Base-by-base conservation (phyloP, 306 rosid genomes). In the Vigna reflexopilosa region DNA sequence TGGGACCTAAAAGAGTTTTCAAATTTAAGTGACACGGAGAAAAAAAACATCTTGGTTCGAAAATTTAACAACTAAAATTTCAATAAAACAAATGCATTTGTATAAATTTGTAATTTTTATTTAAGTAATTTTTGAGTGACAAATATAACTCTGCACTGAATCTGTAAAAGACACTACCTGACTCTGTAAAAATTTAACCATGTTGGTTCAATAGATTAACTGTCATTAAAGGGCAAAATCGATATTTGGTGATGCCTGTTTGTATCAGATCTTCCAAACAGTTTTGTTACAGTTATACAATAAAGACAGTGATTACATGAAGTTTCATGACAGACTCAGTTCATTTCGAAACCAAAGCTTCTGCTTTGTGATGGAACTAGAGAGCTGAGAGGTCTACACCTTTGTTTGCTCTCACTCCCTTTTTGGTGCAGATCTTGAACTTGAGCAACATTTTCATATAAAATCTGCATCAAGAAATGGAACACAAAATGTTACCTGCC, bases 381-480 rank as follows among this genome's bases (percentile, higher is more conserved):
- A 67, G 80, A 67, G 73, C 75, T 70, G 59, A 75, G 28, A 66
- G 17, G 66, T 42, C 61, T 16, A 40, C 42, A 12, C 38, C 71
- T 75, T 66, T 59, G 5, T 16, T 65, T 4, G 32, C 71, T 74
- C 14, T 55, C 63, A 74, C 71, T 68, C 45, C 6, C 38, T 82
- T 28, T 71, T 44, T 52, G 47, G 80, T 77, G 77, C 81, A 85
- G 89, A 86, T 89, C 91, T 89, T 82, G 80, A 66, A 77, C 6
- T 66, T 59, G 52, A 22, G 4, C 77, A 70, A 40, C 77, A 26
- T 80, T 56, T 52, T 67, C 75, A 63, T 20, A 72, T 15, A 81
- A 56, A 70, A 73, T 77, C 91, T 72, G 86, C 83, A 75, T 70
- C 75, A 63, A 80, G 67, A 74, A 77, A 89, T 94, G 94, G 88